Percentiles rank a stretch among this genome's conserved stretches.
phyloP scores from a whole-genome alignment of 2,329 filamentous ascomycete species.

The Talaromyces sp. region DNA sequence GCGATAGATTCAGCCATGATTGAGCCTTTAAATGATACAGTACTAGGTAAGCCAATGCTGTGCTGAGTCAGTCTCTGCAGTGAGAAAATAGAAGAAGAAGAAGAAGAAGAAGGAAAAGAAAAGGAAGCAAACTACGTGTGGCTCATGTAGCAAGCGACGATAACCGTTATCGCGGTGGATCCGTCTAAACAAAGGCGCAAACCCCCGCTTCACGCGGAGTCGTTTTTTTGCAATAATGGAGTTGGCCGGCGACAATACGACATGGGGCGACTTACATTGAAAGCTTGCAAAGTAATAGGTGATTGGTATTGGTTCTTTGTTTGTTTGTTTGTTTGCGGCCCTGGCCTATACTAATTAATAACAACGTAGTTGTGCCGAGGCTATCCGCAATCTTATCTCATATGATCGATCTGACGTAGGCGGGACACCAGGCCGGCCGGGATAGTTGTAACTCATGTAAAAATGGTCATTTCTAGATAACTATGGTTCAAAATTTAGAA shows the following conservation, averaged over 20 bases:
- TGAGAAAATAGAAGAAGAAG: neutral
- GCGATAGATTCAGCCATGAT: constrained; percentile 7
- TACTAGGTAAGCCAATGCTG: neutral
- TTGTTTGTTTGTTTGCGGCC: neutral
- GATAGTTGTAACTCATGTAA: too few relatives aligned
- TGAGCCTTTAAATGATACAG: constrained; percentile 14
- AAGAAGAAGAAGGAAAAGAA: neutral
- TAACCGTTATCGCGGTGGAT: neutral
- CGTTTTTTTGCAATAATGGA: neutral
- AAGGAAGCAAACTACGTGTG: neutral
- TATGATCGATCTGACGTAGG: neutral
- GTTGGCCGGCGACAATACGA: neutral
- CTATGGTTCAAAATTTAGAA: too few relatives aligned
- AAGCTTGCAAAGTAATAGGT: neutral
- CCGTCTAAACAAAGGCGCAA: constrained; percentile 1
- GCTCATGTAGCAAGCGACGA: neutral
- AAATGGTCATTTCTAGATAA: neutral
- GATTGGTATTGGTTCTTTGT: neutral
- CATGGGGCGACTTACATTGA: neutral
- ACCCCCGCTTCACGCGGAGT: neutral
- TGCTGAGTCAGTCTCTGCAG: neutral
- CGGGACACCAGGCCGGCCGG: too few relatives aligned
- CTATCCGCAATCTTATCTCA: neutral
- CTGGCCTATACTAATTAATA: neutral
- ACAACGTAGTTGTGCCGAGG: neutral